Base-by-base conservation (phyloP, 2,329 filamentous ascomycete species). In the Ophiosphaerella korrae region DNA sequence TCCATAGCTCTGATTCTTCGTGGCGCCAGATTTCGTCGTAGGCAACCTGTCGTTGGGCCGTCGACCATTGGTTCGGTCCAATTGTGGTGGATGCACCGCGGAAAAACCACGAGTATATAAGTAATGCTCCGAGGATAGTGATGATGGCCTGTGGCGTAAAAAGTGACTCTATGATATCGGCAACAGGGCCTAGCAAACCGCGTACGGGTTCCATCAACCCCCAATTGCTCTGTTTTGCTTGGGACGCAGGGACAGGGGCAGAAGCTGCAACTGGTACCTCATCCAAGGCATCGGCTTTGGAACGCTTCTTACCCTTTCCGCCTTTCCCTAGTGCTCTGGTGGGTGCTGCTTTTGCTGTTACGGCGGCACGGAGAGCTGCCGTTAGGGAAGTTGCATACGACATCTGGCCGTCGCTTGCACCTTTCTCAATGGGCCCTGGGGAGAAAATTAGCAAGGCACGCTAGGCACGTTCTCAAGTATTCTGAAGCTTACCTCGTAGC, bases 1-100 rank as follows among this genome's bases (percentile, higher is more conserved):
- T 87, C 92, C 92, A 97, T 8, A 97, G 77, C 63, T 94, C 90
- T 58, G 84, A 90, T 70, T 97, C 92, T 72, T 97, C 91, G 35
- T 85, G 80, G 32, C 86, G 82, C 92, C 93, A 99, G 67, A 97
- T 88, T 74, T 96, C 90, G 61, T 97, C 92, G 70, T 97, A 97
- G 0, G 90, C 91, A 2, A 88, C 86, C 13, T 92, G 76, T 5
- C 92, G 84, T 48, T 92, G 86, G 0, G 89, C 82, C 3, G 77
- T 68, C 1, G 75, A 72, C 48, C 61, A 58, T 1, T 68, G 63
- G 6, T 64, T 72, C 62, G 48, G 68, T 37, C 56, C 77, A 1
- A 54, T 39, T 56, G 36, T 54, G 13, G 55, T 66, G 53, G 31
- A 75, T 64, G 36, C 76, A 43, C 36, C 59, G 50, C 40, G 72